These are phyloP conservation scores for Cylindrotheca closterium DNA, from an alignment of 108 stramenopile species.

Conservation along the genomic window DNA sequence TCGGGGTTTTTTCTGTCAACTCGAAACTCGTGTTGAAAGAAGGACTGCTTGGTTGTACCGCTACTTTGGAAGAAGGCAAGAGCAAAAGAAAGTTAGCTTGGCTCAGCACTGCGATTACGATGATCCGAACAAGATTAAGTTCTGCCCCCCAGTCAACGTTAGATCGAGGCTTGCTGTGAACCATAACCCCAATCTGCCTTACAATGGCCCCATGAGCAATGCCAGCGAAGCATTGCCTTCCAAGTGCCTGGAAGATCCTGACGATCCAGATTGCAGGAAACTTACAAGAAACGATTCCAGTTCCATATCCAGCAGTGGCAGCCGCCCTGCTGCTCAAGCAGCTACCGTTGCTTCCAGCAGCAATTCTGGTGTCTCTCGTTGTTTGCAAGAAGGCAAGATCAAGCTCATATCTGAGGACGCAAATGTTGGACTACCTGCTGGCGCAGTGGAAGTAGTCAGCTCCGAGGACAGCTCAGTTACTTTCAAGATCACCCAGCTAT, in stretches of 20 bases:
- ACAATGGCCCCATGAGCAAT: background rate
- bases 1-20: conserved; percentile 17
- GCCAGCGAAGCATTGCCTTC: conserved; percentile 12
- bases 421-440: background rate
- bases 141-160: conserved; percentile 14
- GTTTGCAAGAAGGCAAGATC: background rate
- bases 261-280: conserved; percentile 22
- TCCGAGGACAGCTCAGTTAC: background rate
- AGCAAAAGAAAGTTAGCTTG: conserved; percentile 16
- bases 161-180: conserved; percentile 3
- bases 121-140: conserved; percentile 25
- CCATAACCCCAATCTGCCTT: conserved; percentile 18
- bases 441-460: background rate
- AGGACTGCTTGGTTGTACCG: conserved; percentile 31
- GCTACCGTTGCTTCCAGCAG: background rate
- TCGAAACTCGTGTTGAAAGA: conserved; percentile 20
- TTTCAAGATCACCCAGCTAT: background rate
- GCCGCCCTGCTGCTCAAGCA: no score
- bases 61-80: conserved; percentile 25
- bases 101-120: conserved; percentile 20
- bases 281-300: no score
- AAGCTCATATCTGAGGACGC: background rate
- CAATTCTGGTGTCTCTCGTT: background rate
- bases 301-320: no score
- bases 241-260: conserved; percentile 29